Conservation (phyloP, 257 asterid genomes). For the Fraxinus excelsior region DNA sequence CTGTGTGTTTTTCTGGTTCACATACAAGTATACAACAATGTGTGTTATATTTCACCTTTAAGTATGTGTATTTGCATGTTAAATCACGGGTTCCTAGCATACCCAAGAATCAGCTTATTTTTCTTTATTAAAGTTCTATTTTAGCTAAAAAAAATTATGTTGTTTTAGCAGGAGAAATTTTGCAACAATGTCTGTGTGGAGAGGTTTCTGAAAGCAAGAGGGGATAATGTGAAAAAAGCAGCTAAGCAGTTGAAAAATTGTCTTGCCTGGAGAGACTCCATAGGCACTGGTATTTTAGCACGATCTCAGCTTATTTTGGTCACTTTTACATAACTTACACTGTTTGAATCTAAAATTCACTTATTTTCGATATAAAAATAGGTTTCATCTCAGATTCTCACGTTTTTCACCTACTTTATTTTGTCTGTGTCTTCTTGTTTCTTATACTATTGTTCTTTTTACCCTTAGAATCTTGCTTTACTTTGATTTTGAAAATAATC, state of each 20-base stretch:
- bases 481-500: conserved; percentile 18
- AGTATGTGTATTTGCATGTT: neutral
- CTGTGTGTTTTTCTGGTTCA: conserved; percentile 6
- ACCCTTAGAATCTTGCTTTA: conserved; percentile 39
- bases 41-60: neutral
- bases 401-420: conserved; percentile 16
- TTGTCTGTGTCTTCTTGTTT: conserved; percentile 22
- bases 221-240: conserved; percentile 85
- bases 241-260: conserved; percentile 73
- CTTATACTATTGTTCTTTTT: conserved; percentile 36
- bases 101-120: neutral
- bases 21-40: neutral
- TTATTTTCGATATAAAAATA: neutral
- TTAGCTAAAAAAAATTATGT: neutral
- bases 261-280: conserved; percentile 88
- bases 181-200: conserved; percentile 75
- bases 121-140: neutral
- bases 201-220: conserved; percentile 78
- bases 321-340: too few relatives aligned
- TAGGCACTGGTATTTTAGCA: conserved; percentile 57
- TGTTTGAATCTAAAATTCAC: conserved; percentile 7
- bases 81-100: too few relatives aligned
- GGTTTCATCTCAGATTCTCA: conserved; percentile 4
- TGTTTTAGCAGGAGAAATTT: conserved; percentile 67
- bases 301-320: neutral